Evolutionary conservation across 2,329 filamentous ascomycete species (phyloP), one percentile per base, ranked within the genome.

Genomic region (Alternaria arborescens): DNA sequence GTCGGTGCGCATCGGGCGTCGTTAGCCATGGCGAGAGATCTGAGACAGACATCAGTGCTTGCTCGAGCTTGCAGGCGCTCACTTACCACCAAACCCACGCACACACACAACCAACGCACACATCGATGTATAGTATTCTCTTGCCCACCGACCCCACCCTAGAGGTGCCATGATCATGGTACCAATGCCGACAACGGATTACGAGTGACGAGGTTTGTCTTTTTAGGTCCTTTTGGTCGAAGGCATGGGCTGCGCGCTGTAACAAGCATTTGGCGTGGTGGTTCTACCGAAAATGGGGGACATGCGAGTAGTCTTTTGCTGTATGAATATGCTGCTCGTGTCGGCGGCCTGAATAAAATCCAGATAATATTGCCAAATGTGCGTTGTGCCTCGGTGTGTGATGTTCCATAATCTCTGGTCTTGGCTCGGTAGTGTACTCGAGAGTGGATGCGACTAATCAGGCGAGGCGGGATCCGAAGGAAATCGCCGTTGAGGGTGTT

Each of bases 121-220:
- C 59, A 62, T 62, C 51, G 57, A 64, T 61, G 69, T 71, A 71
- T 56, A 71, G 61, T 69, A 71, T 64, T 55, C 62, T 64, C 63
- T 55, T 55, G 52, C 43, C 53, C 26, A 58, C 46, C 50, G 42
- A 48, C 41, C 44, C 41, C 41, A 52, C 24, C 44, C 34, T 60
- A 57, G 55, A 60, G 50, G 55, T 57, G 48, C 41, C 53, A 52
- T 60, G 47, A 55, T 48, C 28, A 53, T 47, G 58, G 61, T 53
- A 53, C 50, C 55, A 52, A 60, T 52, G 61, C 60, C 64, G 64
- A 61, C 55, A 66, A 66, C 55, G 64, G 62, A 57, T 67, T 48
- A 70, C 55, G 69, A 67, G 55, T 71, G 68, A 70, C 55, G 65
- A 71, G 62, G 62, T 60, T 64, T 62, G 64, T 57, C 62, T 58